phyloP scores from a whole-genome alignment of 169 alveolate genomes.

The Plasmodium relictum region DNA sequence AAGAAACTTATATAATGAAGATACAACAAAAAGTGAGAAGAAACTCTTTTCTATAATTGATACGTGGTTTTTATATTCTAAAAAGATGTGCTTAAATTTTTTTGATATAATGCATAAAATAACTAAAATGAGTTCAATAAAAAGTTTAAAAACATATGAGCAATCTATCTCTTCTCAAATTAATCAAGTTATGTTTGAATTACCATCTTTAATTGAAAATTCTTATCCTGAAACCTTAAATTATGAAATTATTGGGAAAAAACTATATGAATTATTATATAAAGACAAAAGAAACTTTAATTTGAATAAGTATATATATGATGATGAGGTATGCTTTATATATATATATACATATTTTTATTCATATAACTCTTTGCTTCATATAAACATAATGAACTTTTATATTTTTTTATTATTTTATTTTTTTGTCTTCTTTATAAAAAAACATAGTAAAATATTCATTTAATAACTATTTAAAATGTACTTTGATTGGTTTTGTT shows the following conservation, averaged over 20 bases:
- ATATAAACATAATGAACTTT: no score
- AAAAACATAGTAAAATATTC: no score
- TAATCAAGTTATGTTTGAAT: slow-evolving; percentile 72
- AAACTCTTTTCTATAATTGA: slow-evolving; percentile 63
- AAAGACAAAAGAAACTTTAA: slow-evolving; percentile 13
- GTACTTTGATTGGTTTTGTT: no score
- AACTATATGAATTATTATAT: slow-evolving; percentile 14
- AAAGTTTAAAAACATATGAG: slow-evolving; percentile 73
- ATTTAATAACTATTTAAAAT: no score
- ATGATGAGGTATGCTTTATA: slow-evolving; percentile 47
- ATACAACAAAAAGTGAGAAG: slow-evolving; percentile 63
- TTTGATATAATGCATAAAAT: slow-evolving; percentile 74
- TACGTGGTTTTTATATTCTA: slow-evolving; percentile 70
- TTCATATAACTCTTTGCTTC: background rate
- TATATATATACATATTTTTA: background rate
- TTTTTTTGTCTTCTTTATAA: background rate
- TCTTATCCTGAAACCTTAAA: slow-evolving; percentile 34
- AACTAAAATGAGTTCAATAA: slow-evolving; percentile 62
- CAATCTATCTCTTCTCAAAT: slow-evolving; percentile 72
- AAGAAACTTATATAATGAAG: slow-evolving; percentile 24
- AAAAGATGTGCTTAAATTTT: slow-evolving; percentile 67
- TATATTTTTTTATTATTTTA: background rate
- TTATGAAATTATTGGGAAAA: slow-evolving; percentile 43
- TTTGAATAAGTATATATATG: slow-evolving; percentile 43
- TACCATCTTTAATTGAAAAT: slow-evolving; percentile 63